Conservation (phyloP, 2,329 filamentous ascomycete species). For the Penicillium sp. region DNA sequence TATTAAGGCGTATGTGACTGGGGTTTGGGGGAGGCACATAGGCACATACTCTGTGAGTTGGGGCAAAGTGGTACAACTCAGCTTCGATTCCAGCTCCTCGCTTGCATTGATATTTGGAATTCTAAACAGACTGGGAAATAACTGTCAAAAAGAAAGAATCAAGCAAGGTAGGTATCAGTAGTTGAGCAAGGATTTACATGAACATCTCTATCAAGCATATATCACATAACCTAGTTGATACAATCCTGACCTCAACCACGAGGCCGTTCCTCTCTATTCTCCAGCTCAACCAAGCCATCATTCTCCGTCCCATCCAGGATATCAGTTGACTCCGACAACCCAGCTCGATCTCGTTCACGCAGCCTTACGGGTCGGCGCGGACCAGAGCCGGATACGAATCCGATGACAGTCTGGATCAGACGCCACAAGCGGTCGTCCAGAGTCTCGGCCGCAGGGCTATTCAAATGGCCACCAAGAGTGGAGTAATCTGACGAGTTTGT, state of each 20-base stretch:
- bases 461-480: slow-evolving; percentile 23
- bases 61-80: too few relatives aligned
- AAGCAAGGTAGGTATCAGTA: not conserved
- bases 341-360: slow-evolving; percentile 17
- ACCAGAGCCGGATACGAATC: slow-evolving; percentile 16
- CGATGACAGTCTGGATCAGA: slow-evolving; percentile 34
- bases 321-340: slow-evolving; percentile 22
- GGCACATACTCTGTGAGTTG: too few relatives aligned
- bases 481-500: slow-evolving; percentile 27
- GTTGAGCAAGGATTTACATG: slow-evolving; percentile 6
- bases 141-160: not conserved
- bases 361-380: slow-evolving; percentile 13
- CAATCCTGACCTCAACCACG: slow-evolving; percentile 1
- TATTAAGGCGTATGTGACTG: too few relatives aligned
- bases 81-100: not conserved
- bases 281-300: slow-evolving; percentile 49
- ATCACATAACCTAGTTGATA: slow-evolving; percentile 7
- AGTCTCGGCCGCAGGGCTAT: slow-evolving; percentile 21
- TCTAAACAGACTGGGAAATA: not conserved
- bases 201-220: slow-evolving; percentile 6
- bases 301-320: slow-evolving; percentile 55
- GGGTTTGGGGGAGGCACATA: too few relatives aligned
- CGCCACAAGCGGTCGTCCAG: slow-evolving; percentile 40
- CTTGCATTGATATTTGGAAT: not conserved
- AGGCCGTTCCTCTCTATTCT: slow-evolving; percentile 33